Evolutionary conservation across 2,329 filamentous ascomycete genomes (phyloP), one percentile per base, ranked within the genome.

Genomic region (Pseudopyrenochaeta lycopersici): DNA sequence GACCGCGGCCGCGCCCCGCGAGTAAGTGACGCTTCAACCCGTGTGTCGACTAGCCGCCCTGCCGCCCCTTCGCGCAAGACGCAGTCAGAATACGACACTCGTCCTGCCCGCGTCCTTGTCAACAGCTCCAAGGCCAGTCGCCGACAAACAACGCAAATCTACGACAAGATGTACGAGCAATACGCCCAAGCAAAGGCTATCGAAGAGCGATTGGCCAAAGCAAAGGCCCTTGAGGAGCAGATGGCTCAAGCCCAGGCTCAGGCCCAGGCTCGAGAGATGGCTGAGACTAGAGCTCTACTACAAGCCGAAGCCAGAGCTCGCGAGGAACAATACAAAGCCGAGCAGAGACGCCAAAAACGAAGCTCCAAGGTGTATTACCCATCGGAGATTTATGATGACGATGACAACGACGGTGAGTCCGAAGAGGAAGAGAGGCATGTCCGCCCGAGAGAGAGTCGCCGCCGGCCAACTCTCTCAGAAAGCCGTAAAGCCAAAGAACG

Each of bases 41-140:
- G 56, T 11, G 60, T 67, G 0, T 72, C 70, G 0, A 31, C 62
- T 27, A 70, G 67, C 41, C 72, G 73, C 32, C 75, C 75, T 7
- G 67, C 74, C 4, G 56, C 76, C 18, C 75, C 68, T 21, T 52
- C 67, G 2, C 72, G 72, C 15, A 73, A 75, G 44, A 62, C 70
- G 2, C 69, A 66, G 23, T 72, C 71, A 10, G 62, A 65, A 12
- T 71, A 68, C 35, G 62, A 67, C 21, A 65, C 64, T 15, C 62
- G 60, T 3, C 49, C 54, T 32, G 64, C 66, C 7, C 63, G 59
- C 21, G 58, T 75, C 10, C 46, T 67, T 31, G 70, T 76, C 18
- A 72, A 75, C 40, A 55, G 58, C 43, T 49, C 64, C 4, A 65
- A 56, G 45, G 38, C 60, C 12, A 58, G 54, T 11, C 63, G 66